Base-by-base conservation (phyloP, 257 asterid genomes). In the Leonotis leonurus region DNA sequence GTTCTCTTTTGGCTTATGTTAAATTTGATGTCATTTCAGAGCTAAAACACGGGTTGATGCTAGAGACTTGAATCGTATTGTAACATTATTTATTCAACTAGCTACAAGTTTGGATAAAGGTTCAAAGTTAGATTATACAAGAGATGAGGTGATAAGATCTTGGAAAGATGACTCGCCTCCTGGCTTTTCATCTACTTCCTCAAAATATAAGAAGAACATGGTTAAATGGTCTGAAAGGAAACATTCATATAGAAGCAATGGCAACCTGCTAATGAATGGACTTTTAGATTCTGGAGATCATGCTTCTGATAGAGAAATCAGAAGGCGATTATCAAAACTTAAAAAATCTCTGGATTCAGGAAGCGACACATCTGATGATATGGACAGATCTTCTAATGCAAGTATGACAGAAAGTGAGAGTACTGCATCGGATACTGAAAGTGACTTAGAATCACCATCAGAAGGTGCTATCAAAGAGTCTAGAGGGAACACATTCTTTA, bases 371-470 rank as follows among this genome's bases (percentile, higher is more conserved):
- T 83, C 97, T 53, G 87, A 89, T 73, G 96, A 83, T 65, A 62
- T 80, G 52, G 92, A 78, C 71, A 77, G 81, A 74, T 83, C 96
- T 65, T 86, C 94, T 27, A 85, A 71, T 70, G 94, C 83, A 60
- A 85, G 86, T 74, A 65, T 60, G 57, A 57, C 84, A 53, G 95
- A 84, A 50, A 80, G 88, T 27, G 89, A 80, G 73, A 83, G 83
- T 65, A n/a, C n/a, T n/a, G n/a, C n/a, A n/a, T 89, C 99, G 35
- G 97, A 87, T 21, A 79, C 96, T n/a, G 97, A 85, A 78, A 85
- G 94, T 78, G 96, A 89, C 60, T 59, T 69, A 68, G 95, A 83
- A 61, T 68, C 75, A 37, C 82, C 70, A 43, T 73, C 96, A 22
- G 91, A 70, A 73, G 74, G 74, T 77, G 78, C 85, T 62, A 61